Conservation (phyloP, 257 asterid species). For the Rhazya stricta region DNA sequence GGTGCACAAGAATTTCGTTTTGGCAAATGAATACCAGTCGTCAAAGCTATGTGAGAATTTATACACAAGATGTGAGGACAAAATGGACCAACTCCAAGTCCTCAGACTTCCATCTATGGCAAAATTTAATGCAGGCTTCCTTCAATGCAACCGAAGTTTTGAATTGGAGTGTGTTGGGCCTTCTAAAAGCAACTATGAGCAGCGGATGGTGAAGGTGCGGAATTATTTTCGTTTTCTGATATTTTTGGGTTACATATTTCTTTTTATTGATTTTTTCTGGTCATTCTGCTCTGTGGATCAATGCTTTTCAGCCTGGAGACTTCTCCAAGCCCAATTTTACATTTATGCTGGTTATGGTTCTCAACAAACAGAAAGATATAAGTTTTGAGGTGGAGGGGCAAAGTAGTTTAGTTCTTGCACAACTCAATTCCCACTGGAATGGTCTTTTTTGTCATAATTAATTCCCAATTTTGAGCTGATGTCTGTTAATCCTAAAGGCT, state of each 20-base stretch:
- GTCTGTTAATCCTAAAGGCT: not conserved
- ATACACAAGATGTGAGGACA: constrained; percentile 78
- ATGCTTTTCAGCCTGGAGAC: too few species aligned
- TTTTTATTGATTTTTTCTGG: too few species aligned
- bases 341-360: constrained; percentile 7
- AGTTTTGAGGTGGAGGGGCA: not conserved
- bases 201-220: constrained; percentile 82
- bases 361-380: not conserved
- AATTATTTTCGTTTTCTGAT: constrained; percentile 7
- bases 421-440: not conserved
- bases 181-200: constrained; percentile 70
- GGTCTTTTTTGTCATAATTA: not conserved
- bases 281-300: too few species aligned
- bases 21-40: constrained; percentile 78
- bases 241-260: not conserved
- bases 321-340: too few species aligned
- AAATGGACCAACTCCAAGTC: constrained; percentile 93
- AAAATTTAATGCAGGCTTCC: constrained; percentile 88
- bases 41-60: constrained; percentile 82
- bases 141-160: constrained; percentile 85
- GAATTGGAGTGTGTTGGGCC: constrained; percentile 88
- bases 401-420: not conserved
- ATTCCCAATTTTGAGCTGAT: not conserved
- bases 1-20: constrained; percentile 57
- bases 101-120: constrained; percentile 98